Base-by-base conservation (phyloP, 2,329 filamentous ascomycete genomes). In the Pyrenochaeta sp. region DNA sequence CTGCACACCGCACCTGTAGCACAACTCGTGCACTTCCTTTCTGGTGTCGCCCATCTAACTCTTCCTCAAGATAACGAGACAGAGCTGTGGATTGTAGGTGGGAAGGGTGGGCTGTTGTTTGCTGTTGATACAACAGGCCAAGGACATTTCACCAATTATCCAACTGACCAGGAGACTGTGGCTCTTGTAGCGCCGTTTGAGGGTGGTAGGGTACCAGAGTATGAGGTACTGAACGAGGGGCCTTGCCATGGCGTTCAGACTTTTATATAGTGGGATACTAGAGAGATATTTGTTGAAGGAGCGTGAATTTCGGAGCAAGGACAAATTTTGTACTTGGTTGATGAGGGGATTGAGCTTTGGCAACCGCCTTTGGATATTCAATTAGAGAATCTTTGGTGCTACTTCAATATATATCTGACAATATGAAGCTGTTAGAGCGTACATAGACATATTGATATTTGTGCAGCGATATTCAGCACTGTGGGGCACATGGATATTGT, bases 21-120 rank as follows among this genome's bases (percentile, higher is more conserved):
- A n/a, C 72, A 75, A 64, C 48, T 74, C 10, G 73, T 75, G 3
- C 60, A 67, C 49, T 75, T 72, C 42, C 27, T 72, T 2, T 72
- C 72, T 15, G 73, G 73, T 6, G 35, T 74, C 9, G 69, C 68
- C 2, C 69, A 75, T 45, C 31, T 75, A 23, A 73, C 69, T 1
- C 51, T 75, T 7, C 73, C 72, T 1, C 48, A 69, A 17, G 47
- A 67, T 31, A 30, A 51, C 3, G 44, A 48, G 7, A 52, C 57
- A 15, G 64, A 71, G 12, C 61, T 69, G 2, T 75, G 67, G 66
- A 42, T 75, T n/a, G 32, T 73, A 4, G 74, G 74, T 18, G 74
- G 71, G 4, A 64, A 59, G 7, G 64, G 66, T 4, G 72, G 71
- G 4, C 41, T 75, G 30, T 31, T 75, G 15, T 61, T 75, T 18